Percentiles rank a stretch among this genome's conserved stretches.
phyloP scores from a whole-genome alignment of 805 yeast genomes.

The Schwanniomyces sp. region DNA sequence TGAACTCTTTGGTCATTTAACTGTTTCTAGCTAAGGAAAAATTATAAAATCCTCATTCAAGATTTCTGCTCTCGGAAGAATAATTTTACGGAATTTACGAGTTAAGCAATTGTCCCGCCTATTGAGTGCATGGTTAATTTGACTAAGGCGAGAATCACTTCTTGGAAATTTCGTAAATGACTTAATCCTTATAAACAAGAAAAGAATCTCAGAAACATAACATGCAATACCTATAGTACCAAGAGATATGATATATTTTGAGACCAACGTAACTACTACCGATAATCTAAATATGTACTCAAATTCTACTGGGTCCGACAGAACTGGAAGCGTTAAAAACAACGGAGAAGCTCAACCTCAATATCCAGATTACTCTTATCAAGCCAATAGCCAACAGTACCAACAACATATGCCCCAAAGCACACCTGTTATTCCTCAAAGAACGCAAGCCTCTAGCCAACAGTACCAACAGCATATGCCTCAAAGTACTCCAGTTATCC shows the following conservation, averaged over 20 bases:
- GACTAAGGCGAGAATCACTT: neutral
- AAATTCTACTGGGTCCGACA: slow-evolving; percentile 1
- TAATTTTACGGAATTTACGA: neutral
- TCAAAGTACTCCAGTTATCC: neutral
- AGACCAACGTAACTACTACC: slow-evolving; percentile 17
- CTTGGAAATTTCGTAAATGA: neutral
- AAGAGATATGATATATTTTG: slow-evolving; percentile 14
- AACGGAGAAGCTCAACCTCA: slow-evolving; percentile 1
- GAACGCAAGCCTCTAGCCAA: neutral
- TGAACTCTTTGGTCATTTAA: too few relatives aligned
- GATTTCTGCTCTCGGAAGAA: too few relatives aligned
- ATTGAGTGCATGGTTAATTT: neutral
- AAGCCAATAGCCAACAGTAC: neutral
- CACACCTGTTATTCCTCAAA: neutral
- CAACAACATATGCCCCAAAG: neutral
- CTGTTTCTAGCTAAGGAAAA: too few relatives aligned
- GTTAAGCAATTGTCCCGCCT: too few relatives aligned
- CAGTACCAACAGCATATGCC: neutral
- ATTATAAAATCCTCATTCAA: too few relatives aligned
- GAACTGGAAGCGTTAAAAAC: neutral
- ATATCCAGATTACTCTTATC: neutral
- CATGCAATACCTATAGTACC: neutral
- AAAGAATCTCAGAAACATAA: neutral
- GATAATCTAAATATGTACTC: slow-evolving; percentile 7
- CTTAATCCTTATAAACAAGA: too few relatives aligned